Conservation (phyloP, 306 rosid genomes). For the Delonix regia region DNA sequence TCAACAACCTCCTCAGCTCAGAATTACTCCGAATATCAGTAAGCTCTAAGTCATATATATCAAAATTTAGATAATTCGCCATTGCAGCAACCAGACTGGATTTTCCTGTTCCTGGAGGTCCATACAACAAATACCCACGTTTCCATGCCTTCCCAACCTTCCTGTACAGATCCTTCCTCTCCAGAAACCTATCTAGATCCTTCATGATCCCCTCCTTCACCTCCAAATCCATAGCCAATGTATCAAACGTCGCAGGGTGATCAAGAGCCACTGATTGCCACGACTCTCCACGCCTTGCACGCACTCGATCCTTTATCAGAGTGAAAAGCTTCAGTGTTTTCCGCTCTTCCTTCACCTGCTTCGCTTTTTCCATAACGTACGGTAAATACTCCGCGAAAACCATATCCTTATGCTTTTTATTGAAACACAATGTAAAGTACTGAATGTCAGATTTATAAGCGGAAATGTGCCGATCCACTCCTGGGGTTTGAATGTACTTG, state of each 20-base stretch:
- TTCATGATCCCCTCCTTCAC: conserved; percentile 21
- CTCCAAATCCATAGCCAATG: conserved; percentile 24
- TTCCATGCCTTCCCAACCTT: conserved; percentile 38
- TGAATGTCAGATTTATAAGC: no score
- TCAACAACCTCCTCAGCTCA: conserved; percentile 15
- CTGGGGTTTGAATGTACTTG: no score
- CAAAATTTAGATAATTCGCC: conserved; percentile 24
- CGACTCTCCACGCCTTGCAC: neutral
- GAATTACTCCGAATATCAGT: conserved; percentile 22
- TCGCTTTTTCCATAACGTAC: conserved; percentile 4
- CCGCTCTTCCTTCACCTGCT: conserved; percentile 19
- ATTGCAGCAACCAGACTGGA: conserved; percentile 31
- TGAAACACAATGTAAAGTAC: no score
- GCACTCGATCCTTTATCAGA: neutral
- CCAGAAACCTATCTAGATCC: conserved; percentile 5
- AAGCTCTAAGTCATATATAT: conserved; percentile 34
- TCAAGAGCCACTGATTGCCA: conserved; percentile 26
- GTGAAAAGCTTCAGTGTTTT: conserved; percentile 33
- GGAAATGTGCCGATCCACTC: no score
- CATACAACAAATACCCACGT: no score
- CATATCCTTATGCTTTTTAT: conserved; percentile 16
- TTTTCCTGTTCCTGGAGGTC: conserved; percentile 31
- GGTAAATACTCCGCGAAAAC: conserved; percentile 27
- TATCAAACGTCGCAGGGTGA: conserved; percentile 23
- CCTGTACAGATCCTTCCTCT: conserved; percentile 23